Evolutionary conservation across 2,329 filamentous ascomycete species (phyloP).

Genomic region (Phoma sp.): DNA sequence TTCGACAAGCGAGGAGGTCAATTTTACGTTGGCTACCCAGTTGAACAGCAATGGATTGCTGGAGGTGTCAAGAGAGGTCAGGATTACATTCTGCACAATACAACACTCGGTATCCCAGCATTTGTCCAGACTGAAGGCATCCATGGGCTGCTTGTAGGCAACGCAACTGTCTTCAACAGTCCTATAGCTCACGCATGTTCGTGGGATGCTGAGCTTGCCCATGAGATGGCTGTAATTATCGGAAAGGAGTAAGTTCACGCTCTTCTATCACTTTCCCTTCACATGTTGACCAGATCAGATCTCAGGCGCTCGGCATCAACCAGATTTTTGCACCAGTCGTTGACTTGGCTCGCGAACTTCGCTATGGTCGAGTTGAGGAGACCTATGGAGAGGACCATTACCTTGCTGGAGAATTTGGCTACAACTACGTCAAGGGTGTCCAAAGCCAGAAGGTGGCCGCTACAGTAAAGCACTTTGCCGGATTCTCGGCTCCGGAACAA

Average conservation of each 20-base stretch:
- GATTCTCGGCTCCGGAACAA: constrained; percentile 72
- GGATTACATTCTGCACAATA: constrained; percentile 71
- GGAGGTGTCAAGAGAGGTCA: constrained; percentile 69
- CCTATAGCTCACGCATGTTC: constrained; percentile 75
- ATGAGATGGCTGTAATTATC: constrained; percentile 71
- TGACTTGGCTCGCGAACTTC: constrained; percentile 73
- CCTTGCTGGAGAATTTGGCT: constrained; percentile 71
- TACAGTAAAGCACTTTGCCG: constrained; percentile 78
- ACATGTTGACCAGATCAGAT: constrained; percentile 25
- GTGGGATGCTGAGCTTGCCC: constrained; percentile 69
- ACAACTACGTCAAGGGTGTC: constrained; percentile 65
- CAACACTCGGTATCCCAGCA: constrained; percentile 71
- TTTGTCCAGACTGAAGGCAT: constrained; percentile 77
- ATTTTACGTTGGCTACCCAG: constrained; percentile 74
- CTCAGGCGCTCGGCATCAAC: constrained; percentile 71
- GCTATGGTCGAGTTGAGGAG: constrained; percentile 77
- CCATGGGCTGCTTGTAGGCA: constrained; percentile 73
- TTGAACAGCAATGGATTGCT: constrained; percentile 68
- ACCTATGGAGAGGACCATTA: constrained; percentile 73
- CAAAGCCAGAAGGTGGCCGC: constrained; percentile 71
- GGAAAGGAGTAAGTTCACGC: constrained; percentile 58
- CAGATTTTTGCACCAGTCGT: constrained; percentile 75
- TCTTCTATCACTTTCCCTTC: neutral
- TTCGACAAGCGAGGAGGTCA: constrained; percentile 70
- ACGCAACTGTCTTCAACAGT: constrained; percentile 80